phyloP scores from a whole-genome alignment of 805 yeast genomes.

The Wickerhamiella shivajii region DNA sequence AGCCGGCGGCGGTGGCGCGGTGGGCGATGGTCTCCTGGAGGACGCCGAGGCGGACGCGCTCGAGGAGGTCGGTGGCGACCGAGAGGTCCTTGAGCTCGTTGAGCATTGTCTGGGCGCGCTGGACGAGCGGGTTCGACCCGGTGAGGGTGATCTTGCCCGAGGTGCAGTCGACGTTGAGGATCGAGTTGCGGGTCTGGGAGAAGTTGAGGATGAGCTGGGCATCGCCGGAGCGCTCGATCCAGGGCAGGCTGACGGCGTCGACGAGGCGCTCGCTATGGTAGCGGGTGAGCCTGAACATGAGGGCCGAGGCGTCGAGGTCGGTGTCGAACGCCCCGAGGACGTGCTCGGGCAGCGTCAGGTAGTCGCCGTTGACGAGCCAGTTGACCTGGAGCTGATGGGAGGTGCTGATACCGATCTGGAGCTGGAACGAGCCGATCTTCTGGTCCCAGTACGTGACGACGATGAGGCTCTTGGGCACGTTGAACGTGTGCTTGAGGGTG shows the following conservation, averaged over 20 bases:
- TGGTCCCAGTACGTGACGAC: slow-evolving; percentile 52
- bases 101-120: slow-evolving; percentile 12
- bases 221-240: slow-evolving; percentile 11
- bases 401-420: slow-evolving; percentile 40
- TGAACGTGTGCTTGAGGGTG: slow-evolving; percentile 41
- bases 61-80: slow-evolving; percentile 24
- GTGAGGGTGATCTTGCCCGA: slow-evolving; percentile 14
- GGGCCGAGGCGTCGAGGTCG: slow-evolving; percentile 6
- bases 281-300: slow-evolving; percentile 14
- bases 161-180: slow-evolving; percentile 17
- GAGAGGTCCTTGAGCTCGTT: slow-evolving; percentile 13
- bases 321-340: slow-evolving; percentile 1
- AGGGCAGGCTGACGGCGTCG: slow-evolving; percentile 10
- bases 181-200: slow-evolving; percentile 19
- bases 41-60: slow-evolving; percentile 35
- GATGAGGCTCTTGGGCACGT: slow-evolving; percentile 38
- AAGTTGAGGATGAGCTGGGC: slow-evolving; percentile 7
- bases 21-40: slow-evolving; percentile 35
- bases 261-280: slow-evolving; percentile 12
- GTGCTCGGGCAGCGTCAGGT: slow-evolving; percentile 3
- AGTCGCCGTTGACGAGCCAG: slow-evolving; percentile 11
- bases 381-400: slow-evolving; percentile 24
- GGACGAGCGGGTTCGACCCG: slow-evolving; percentile 13
- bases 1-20: slow-evolving; percentile 48
- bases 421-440: slow-evolving; percentile 26